phyloP scores from a whole-genome alignment of 768 basidiomycete species.

The Peribolospora baueri region DNA sequence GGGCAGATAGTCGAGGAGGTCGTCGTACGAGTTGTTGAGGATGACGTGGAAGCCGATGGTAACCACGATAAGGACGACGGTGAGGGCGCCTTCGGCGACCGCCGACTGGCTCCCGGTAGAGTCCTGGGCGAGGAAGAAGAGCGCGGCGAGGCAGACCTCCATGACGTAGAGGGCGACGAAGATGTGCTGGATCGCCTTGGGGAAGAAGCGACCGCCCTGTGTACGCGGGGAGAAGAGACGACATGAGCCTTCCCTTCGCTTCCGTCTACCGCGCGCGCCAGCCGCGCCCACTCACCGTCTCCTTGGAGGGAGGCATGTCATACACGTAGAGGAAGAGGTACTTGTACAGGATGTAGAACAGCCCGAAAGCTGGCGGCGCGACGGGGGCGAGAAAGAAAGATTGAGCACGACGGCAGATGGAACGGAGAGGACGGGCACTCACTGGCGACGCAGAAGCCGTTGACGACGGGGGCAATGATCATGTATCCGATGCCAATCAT shows the following conservation, averaged over 20 bases:
- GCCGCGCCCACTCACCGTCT: constrained; percentile 5
- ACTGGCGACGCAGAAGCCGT: constrained; percentile 45
- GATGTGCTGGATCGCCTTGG: constrained; percentile 72
- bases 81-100: constrained; percentile 49
- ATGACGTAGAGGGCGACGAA: constrained; percentile 87
- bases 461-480: constrained; percentile 78
- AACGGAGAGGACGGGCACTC: constrained; percentile 5
- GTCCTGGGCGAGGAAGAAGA: constrained; percentile 70
- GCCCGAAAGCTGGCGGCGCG: not conserved
- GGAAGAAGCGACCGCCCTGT: constrained; percentile 76
- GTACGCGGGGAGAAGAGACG: not conserved
- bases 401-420: too few species aligned
- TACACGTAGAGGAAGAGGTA: constrained; percentile 47
- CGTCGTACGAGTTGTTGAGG: constrained; percentile 54
- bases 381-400: not conserved
- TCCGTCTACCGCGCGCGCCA: too few species aligned
- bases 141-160: constrained; percentile 54
- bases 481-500: constrained; percentile 58
- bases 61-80: constrained; percentile 58
- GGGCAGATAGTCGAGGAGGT: constrained; percentile 50
- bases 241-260: too few species aligned
- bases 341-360: constrained; percentile 15
- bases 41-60: constrained; percentile 61
- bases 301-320: constrained; percentile 10
- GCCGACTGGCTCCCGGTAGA: constrained; percentile 31